Percentiles rank a stretch among this genome's conserved stretches.
Conservation (phyloP, 2,329 filamentous ascomycete species). For the Thielaviopsis musarum region DNA sequence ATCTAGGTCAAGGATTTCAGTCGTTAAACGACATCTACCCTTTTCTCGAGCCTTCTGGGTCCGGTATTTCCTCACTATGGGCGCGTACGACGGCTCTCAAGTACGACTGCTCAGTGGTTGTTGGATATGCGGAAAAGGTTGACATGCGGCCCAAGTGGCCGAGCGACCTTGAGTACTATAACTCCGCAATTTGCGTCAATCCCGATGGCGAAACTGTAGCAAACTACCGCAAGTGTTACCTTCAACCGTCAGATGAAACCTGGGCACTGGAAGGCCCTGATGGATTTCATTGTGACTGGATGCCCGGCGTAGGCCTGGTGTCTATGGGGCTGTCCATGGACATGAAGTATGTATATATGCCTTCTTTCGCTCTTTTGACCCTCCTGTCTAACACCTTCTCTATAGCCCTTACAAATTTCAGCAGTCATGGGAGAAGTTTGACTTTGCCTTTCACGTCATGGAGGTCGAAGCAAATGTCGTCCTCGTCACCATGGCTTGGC, state of each 20-base stretch:
- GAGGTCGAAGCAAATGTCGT: conserved; percentile 41
- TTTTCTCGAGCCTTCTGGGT: conserved; percentile 42
- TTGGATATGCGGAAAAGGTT: conserved; percentile 49
- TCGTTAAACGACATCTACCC: conserved; percentile 44
- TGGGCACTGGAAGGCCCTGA: conserved; percentile 40
- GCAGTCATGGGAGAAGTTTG: conserved; percentile 13
- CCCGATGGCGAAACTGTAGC: conserved; percentile 32
- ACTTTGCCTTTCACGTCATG: conserved; percentile 37
- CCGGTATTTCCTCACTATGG: conserved; percentile 48
- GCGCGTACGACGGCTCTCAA: conserved; percentile 42
- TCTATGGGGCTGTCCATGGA: conserved; percentile 44
- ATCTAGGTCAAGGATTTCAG: conserved; percentile 49
- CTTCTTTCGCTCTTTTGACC: too few species aligned
- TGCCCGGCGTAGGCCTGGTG: conserved; percentile 28
- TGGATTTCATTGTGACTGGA: conserved; percentile 27
- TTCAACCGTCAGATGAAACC: conserved; percentile 44
- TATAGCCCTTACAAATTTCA: conserved; percentile 12
- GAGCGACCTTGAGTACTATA: conserved; percentile 23
- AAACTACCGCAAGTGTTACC: conserved; percentile 35
- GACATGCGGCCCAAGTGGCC: conserved; percentile 2
- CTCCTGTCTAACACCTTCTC: conserved; percentile 34
- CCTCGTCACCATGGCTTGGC: conserved; percentile 63
- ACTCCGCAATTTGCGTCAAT: conserved; percentile 30
- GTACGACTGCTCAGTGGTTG: conserved; percentile 43
- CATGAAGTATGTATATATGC: conserved; percentile 31